phyloP scores from a whole-genome alignment of 345 rosid species.

The Trapa incisa region DNA sequence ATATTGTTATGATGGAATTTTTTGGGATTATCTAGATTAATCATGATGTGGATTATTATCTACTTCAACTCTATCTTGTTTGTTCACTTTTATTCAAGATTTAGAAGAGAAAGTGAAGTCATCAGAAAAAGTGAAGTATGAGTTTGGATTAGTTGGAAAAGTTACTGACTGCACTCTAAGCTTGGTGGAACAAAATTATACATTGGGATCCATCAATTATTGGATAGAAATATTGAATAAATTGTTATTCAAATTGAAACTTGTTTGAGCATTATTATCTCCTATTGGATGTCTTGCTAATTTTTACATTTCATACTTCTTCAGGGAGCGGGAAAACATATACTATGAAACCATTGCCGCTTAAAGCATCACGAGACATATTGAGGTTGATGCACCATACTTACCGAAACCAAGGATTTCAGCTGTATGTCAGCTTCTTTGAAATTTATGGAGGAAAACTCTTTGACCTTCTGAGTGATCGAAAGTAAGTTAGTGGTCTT shows the following conservation, averaged over 20 bases:
- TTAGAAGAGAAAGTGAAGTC: neutral
- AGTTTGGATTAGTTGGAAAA: neutral
- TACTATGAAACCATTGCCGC: conserved; percentile 94
- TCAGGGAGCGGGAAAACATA: conserved; percentile 97
- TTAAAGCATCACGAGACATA: conserved; percentile 86
- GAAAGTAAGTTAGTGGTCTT: conserved; percentile 50
- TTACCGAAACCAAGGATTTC: conserved; percentile 87
- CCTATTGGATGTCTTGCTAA: conserved; percentile 1
- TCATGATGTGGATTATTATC: neutral
- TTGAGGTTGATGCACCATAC: conserved; percentile 97
- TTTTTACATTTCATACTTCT: conserved; percentile 1
- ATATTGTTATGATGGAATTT: neutral
- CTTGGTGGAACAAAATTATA: too few relatives aligned
- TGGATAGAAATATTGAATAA: too few relatives aligned
- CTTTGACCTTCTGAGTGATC: conserved; percentile 80
- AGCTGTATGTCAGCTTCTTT: conserved; percentile 83
- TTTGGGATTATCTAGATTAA: neutral
- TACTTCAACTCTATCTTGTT: neutral
- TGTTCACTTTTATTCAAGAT: neutral
- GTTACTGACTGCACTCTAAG: too few relatives aligned
- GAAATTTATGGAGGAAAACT: conserved; percentile 96
- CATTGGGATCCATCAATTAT: too few relatives aligned
- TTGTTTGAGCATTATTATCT: conserved; percentile 17
- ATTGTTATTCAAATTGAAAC: too few relatives aligned
- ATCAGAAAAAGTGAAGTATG: neutral